Percentiles rank a stretch among this genome's conserved stretches.
Conservation (phyloP, 2,329 filamentous ascomycete genomes). For the Cucurbitaria berberidis region DNA sequence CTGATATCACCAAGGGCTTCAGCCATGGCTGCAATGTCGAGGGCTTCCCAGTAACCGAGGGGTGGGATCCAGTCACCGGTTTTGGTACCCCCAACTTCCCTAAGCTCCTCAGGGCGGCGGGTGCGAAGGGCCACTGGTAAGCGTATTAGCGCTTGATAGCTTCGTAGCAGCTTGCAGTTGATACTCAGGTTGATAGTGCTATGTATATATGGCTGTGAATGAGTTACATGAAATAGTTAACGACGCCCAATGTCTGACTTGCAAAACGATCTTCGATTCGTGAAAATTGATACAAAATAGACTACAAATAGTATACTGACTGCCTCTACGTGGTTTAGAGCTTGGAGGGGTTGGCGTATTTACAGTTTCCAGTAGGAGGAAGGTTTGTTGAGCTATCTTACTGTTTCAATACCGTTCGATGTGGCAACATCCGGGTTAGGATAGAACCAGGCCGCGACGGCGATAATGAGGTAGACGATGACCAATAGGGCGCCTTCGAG, state of each 20-base stretch:
- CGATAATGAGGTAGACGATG: constrained; percentile 69
- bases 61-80: constrained; percentile 49
- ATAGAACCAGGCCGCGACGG: constrained; percentile 67
- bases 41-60: constrained; percentile 43
- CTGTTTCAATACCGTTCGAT: constrained; percentile 30
- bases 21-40: constrained; percentile 48
- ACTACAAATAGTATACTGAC: neutral
- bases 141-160: constrained; percentile 1
- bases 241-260: neutral
- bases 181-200: neutral
- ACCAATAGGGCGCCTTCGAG: constrained; percentile 84
- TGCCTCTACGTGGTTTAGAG: neutral
- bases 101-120: constrained; percentile 34
- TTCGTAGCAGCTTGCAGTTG: neutral
- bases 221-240: neutral
- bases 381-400: neutral
- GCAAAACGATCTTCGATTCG: neutral
- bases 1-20: constrained; percentile 53
- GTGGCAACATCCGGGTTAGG: constrained; percentile 56
- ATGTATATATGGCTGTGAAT: neutral
- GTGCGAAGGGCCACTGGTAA: constrained; percentile 18
- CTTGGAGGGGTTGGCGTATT: neutral
- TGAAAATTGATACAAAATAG: neutral
- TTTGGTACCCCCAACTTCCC: constrained; percentile 44
- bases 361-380: neutral